Evolutionary conservation across 257 asterid genomes (phyloP).

Genomic region (Perilla frutescens): DNA sequence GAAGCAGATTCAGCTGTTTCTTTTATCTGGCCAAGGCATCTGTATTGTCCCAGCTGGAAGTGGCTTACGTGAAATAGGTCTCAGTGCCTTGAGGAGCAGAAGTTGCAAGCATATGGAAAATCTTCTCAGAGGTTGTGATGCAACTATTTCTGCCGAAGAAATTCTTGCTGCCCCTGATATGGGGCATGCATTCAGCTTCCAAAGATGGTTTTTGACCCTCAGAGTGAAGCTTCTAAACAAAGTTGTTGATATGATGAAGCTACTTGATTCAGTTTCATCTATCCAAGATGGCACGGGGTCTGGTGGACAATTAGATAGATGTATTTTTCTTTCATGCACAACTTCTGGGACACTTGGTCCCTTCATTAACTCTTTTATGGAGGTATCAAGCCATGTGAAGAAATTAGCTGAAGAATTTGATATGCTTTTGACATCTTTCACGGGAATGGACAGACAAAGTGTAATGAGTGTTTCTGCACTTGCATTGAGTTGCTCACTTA

Average conservation of each 20-base stretch:
- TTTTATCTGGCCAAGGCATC: constrained; percentile 32
- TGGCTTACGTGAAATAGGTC: constrained; percentile 31
- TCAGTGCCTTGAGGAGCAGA: constrained; percentile 31
- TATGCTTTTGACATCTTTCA: constrained; percentile 56
- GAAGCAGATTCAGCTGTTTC: constrained; percentile 55
- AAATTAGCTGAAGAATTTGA: constrained; percentile 73
- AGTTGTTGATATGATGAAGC: constrained; percentile 51
- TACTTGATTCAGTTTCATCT: constrained; percentile 44
- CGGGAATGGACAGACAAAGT: constrained; percentile 68
- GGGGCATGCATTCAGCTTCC: constrained; percentile 54
- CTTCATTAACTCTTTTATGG: constrained; percentile 43
- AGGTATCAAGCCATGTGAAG: constrained; percentile 54
- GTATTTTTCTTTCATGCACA: constrained; percentile 26
- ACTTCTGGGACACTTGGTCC: constrained; percentile 36
- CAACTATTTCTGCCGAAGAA: constrained; percentile 51
- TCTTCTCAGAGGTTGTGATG: constrained; percentile 49
- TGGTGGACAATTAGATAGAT: constrained; percentile 38
- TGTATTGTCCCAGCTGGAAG: constrained; percentile 28
- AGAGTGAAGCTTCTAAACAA: constrained; percentile 59
- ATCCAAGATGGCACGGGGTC: constrained; percentile 36
- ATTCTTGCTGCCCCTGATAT: constrained; percentile 52
- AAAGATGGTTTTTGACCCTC: constrained; percentile 73
- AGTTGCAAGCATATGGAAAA: constrained; percentile 41
- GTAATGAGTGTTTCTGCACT: constrained; percentile 57
- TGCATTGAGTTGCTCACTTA: constrained; percentile 75